Evolutionary conservation across 208 protist species (phyloP).

Genomic region (Wallacemonas rigidus): DNA sequence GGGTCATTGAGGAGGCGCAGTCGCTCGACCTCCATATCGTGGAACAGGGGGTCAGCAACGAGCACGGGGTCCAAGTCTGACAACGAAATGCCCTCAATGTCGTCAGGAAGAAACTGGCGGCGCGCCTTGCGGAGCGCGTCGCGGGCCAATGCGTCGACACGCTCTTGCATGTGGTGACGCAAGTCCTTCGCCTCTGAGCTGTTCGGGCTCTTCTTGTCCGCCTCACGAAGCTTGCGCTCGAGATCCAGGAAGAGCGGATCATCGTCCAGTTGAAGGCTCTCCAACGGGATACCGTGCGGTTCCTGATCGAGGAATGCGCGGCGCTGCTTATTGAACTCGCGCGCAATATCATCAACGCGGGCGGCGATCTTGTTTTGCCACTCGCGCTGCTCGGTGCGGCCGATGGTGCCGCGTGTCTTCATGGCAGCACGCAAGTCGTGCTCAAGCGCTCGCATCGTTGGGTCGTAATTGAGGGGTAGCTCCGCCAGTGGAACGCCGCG

Average conservation of each 20-base stretch:
- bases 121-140: constrained; percentile 33
- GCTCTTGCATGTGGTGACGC: constrained; percentile 35
- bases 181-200: constrained; percentile 20
- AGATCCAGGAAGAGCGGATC: constrained; percentile 33
- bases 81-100: constrained; percentile 29
- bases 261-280: constrained; percentile 36
- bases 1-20: constrained; percentile 23
- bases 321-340: constrained; percentile 22
- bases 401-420: constrained; percentile 4
- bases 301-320: constrained; percentile 36
- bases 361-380: constrained; percentile 31
- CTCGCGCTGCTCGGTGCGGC: constrained; percentile 19
- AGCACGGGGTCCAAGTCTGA: constrained; percentile 25
- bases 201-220: constrained; percentile 20
- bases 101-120: constrained; percentile 25
- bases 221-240: constrained; percentile 23
- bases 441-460: constrained; percentile 29
- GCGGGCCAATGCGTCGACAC: constrained; percentile 26
- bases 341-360: constrained; percentile 34
- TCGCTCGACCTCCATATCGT: constrained; percentile 39
- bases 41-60: constrained; percentile 33
- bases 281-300: constrained; percentile 39
- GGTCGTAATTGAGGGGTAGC: constrained; percentile 41
- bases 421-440: constrained; percentile 23
- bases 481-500: constrained; percentile 30